A percentile compares a stretch with the other conserved stretches of the same genome.
These are phyloP conservation scores for Candida germanica DNA, from an alignment of 805 yeast species.

Conservation along the genomic window DNA sequence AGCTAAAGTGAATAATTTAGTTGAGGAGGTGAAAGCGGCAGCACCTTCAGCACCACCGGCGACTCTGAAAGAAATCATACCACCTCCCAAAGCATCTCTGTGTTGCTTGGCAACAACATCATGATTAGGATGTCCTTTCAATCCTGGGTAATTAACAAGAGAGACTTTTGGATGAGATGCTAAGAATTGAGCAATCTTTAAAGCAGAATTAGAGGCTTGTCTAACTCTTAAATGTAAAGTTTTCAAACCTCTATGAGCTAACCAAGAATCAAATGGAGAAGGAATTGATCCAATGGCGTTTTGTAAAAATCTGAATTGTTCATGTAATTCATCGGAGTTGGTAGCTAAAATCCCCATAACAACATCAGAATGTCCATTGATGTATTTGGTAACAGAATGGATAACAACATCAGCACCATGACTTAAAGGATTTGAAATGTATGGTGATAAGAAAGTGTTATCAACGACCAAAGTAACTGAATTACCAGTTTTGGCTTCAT, in stretches of 20 bases:
- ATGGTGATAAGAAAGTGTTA: conserved; percentile 86
- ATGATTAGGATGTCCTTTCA: conserved; percentile 60
- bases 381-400: conserved; percentile 86
- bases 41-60: conserved; percentile 80
- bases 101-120: conserved; percentile 70
- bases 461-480: conserved; percentile 70
- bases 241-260: conserved; percentile 88
- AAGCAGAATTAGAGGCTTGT: conserved; percentile 66
- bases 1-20: conserved; percentile 79
- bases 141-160: conserved; percentile 82
- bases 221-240: conserved; percentile 78
- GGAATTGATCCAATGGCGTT: conserved; percentile 89
- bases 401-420: conserved; percentile 86
- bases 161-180: conserved; percentile 48
- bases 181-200: conserved; percentile 65
- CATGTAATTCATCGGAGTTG: conserved; percentile 57
- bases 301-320: conserved; percentile 71
- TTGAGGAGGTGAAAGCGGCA: conserved; percentile 64
- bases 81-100: conserved; percentile 84
- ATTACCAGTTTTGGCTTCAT: conserved; percentile 44
- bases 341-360: conserved; percentile 82
- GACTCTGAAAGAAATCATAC: conserved; percentile 86
- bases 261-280: conserved; percentile 88
- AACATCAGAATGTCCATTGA: conserved; percentile 90
- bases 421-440: conserved; percentile 76